A percentile compares a stretch with the other conserved stretches of the same genome.
Conservation (phyloP, 2,329 filamentous ascomycete genomes). For the Epichloe uncinata region DNA sequence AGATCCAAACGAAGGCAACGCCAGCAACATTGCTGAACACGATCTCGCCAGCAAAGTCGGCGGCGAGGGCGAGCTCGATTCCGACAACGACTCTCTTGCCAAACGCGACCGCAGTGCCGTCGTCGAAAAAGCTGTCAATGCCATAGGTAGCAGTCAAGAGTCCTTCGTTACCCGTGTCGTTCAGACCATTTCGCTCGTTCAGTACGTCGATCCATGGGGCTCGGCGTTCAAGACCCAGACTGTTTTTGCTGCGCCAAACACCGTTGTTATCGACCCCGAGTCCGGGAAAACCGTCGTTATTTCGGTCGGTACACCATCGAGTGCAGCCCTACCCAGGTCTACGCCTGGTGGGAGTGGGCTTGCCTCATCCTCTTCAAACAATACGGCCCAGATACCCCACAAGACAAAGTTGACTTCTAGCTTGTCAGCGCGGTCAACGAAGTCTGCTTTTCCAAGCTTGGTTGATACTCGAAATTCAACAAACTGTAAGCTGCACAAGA, state of each 20-base stretch:
- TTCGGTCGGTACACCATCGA: conserved; percentile 13
- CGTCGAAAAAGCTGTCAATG: conserved; percentile 7
- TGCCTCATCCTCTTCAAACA: conserved; percentile 7
- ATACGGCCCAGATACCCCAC: background rate
- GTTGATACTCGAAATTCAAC: conserved; percentile 12
- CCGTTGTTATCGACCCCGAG: conserved; percentile 22
- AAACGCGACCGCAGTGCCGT: conserved; percentile 7
- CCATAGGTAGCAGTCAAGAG: background rate
- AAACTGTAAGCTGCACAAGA: conserved; percentile 8
- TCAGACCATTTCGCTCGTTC: conserved; percentile 41
- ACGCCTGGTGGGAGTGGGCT: conserved; percentile 11
- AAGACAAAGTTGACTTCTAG: conserved; percentile 7
- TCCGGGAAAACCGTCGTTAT: conserved; percentile 24
- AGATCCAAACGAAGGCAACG: conserved; percentile 4
- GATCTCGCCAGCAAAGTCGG: conserved; percentile 14
- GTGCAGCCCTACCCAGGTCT: conserved; percentile 12
- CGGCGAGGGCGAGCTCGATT: conserved; percentile 8
- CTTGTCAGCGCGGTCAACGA: conserved; percentile 7
- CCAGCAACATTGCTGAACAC: conserved; percentile 8
- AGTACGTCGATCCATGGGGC: conserved; percentile 36
- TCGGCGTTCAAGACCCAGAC: conserved; percentile 32
- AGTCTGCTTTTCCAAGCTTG: conserved; percentile 7
- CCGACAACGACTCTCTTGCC: conserved; percentile 5
- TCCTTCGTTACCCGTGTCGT: conserved; percentile 32
- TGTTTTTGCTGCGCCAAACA: conserved; percentile 23